A percentile compares a stretch with the other conserved stretches of the same genome.
These are phyloP conservation scores for Saksenaea vasiformis DNA, from an alignment of 371 early-diverging fungal species.

Conservation along the genomic window DNA sequence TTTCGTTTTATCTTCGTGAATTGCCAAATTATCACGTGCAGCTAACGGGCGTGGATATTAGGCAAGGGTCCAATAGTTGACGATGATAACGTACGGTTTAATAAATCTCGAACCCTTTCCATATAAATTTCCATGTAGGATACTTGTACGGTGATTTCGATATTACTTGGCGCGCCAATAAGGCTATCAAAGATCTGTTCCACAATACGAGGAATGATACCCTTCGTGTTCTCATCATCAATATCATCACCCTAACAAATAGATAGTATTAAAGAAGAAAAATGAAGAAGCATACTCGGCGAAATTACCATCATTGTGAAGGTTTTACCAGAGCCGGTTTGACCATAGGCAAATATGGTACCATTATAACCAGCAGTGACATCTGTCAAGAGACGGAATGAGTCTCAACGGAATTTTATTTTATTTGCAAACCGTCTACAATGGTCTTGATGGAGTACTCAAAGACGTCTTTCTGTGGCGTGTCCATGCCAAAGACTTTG, in stretches of 20 bases:
- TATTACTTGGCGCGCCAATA: constrained; percentile 76
- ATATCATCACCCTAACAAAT: constrained; percentile 88
- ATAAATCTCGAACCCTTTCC: constrained; percentile 96
- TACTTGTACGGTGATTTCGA: constrained; percentile 90
- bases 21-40: constrained; percentile 83
- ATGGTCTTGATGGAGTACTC: constrained; percentile 87
- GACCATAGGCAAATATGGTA: constrained; percentile 98
- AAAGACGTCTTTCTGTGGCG: constrained; percentile 84
- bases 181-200: constrained; percentile 88
- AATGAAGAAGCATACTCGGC: background rate
- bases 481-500: constrained; percentile 81
- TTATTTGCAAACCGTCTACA: constrained; percentile 67
- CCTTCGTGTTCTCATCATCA: constrained; percentile 84
- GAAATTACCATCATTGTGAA: constrained; percentile 94
- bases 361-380: constrained; percentile 88
- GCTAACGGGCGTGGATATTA: constrained; percentile 43
- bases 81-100: constrained; percentile 69
- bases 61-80: background rate
- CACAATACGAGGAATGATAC: constrained; percentile 91
- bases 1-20: constrained; percentile 91
- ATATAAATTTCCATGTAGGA: constrained; percentile 99
- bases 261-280: constrained; percentile 53
- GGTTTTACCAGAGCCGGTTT: constrained; percentile 98
- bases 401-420: background rate
- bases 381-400: constrained; percentile 27